Percentiles rank a stretch among this genome's conserved stretches.
These are phyloP conservation scores for Escallonia herrerae DNA, from an alignment of 129 eudicot genomes.

Conservation along the genomic window DNA sequence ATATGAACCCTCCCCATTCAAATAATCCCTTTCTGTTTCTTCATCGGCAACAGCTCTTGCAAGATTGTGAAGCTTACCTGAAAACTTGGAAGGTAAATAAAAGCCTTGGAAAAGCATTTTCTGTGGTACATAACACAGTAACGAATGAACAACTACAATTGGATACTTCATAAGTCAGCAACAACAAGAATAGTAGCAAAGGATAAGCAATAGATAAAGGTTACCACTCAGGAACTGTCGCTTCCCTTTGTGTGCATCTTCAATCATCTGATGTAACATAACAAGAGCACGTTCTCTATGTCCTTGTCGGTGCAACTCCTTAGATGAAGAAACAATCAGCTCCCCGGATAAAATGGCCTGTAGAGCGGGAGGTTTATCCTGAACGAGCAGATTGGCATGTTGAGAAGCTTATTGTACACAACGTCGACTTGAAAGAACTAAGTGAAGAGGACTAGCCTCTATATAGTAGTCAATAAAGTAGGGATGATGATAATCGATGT, in stretches of 20 bases:
- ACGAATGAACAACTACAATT: not conserved
- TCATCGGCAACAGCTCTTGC: slow-evolving; percentile 98
- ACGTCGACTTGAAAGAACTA: not conserved
- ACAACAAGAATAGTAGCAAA: not conserved
- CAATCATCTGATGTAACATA: slow-evolving; percentile 97
- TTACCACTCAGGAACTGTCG: slow-evolving; percentile 93
- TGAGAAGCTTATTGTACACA: not conserved
- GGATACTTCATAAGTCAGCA: not conserved
- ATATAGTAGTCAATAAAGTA: too few relatives aligned
- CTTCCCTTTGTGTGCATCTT: slow-evolving; percentile 97
- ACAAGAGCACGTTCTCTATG: slow-evolving; percentile 93
- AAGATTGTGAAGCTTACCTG: slow-evolving; percentile 97
- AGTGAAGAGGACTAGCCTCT: not conserved
- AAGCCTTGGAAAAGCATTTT: not conserved
- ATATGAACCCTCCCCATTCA: slow-evolving; percentile 42
- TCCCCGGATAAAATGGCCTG: slow-evolving; percentile 84
- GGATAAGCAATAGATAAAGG: not conserved
- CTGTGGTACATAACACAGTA: not conserved
- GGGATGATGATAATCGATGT: too few relatives aligned
- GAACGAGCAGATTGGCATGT: slow-evolving; percentile 1
- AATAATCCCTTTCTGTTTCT: slow-evolving; percentile 56
- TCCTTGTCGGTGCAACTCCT: slow-evolving; percentile 64
- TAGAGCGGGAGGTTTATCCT: slow-evolving; percentile 78
- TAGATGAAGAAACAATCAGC: slow-evolving; percentile 37
- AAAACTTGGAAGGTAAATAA: slow-evolving; percentile 6